Base-by-base conservation (phyloP, 352 stramenopile genomes). In the Elongisporangium undulatum region DNA sequence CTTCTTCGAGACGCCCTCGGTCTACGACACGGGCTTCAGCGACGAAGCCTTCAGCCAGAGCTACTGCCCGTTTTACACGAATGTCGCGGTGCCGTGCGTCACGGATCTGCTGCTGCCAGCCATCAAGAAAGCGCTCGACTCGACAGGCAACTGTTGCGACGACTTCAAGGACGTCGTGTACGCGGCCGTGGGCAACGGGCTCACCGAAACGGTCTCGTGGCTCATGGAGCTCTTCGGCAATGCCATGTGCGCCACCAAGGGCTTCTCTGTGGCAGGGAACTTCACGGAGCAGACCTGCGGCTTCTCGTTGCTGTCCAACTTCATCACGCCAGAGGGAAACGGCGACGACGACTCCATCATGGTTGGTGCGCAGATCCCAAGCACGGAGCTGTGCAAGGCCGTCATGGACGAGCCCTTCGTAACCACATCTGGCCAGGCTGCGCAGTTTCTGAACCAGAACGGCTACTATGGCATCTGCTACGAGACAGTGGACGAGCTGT, bases 401-500 rank as follows among this genome's bases (percentile, higher is more conserved):
- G 41, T 52, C n/a, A 23, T 53, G 16, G 54, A 48, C 13, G 20
- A 52, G 19, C 21, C n/a, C 15, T 59, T 59, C 39, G 16, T 24
- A 5, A 59, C 54, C 16, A 52, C 54, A 1, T 45, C 39, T 9
- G 54, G 54, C 39, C 38, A 24, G 7, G 13, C 7, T 12, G 54
- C 10, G 4, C 15, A 21, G 38, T 59, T 59, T 22, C 16, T 3
- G 10, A n/a, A 10, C 22, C 20, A 39, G 8, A 19, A 22, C 22
- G 54, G 39, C 54, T n/a, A 21, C 21, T 22, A 45, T 22, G 54
- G 54, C 39, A 52, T 59, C 39, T 59, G 54, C 54, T 59, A 59
- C 54, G 19, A 41, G 2, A 34, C 54, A 1, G 39, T 53, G 34
- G 38, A 59, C 20, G 51, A 59, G 38, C 39, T 59, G 20, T 41